phyloP scores from a whole-genome alignment of 1,284 basidiomycete species.

The Ustilago sp. region DNA sequence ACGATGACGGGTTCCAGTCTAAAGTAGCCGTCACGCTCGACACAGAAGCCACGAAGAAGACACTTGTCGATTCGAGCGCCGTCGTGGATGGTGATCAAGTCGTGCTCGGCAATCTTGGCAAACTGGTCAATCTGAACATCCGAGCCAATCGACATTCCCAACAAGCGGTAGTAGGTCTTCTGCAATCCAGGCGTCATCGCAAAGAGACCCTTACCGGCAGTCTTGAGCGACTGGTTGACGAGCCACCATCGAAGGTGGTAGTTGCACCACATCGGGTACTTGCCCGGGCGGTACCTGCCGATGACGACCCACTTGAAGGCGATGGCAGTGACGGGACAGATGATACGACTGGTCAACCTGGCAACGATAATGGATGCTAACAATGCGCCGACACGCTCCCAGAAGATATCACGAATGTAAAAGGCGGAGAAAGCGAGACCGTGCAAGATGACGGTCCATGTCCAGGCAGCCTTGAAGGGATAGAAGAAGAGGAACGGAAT shows the following conservation, averaged over 20 bases:
- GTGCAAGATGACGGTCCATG: constrained; percentile 69
- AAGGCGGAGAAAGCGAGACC: constrained; percentile 69
- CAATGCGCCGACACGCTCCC: constrained; percentile 68
- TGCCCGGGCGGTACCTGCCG: constrained; percentile 67
- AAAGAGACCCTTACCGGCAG: constrained; percentile 68
- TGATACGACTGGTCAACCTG: constrained; percentile 67
- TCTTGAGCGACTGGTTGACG: constrained; percentile 69
- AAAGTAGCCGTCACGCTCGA: constrained; percentile 69
- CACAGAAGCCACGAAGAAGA: constrained; percentile 68
- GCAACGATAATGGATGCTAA: constrained; percentile 66
- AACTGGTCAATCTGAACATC: constrained; percentile 66
- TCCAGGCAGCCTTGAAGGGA: constrained; percentile 69
- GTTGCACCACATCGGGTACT: constrained; percentile 70
- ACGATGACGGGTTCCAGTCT: constrained; percentile 68
- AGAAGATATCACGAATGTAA: constrained; percentile 69
- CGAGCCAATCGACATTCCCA: constrained; percentile 67
- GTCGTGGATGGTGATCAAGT: constrained; percentile 69
- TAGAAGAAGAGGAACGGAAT: constrained; percentile 69
- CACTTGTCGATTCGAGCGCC: constrained; percentile 68
- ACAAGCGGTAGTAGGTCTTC: constrained; percentile 67
- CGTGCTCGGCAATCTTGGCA: constrained; percentile 66
- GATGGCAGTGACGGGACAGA: constrained; percentile 68
- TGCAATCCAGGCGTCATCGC: constrained; percentile 61
- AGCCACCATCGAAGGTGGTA: constrained; percentile 70
- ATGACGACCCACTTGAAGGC: constrained; percentile 70